Base-by-base conservation (phyloP, 73 alveolate genomes). In the Vitrella brassicaformis region DNA sequence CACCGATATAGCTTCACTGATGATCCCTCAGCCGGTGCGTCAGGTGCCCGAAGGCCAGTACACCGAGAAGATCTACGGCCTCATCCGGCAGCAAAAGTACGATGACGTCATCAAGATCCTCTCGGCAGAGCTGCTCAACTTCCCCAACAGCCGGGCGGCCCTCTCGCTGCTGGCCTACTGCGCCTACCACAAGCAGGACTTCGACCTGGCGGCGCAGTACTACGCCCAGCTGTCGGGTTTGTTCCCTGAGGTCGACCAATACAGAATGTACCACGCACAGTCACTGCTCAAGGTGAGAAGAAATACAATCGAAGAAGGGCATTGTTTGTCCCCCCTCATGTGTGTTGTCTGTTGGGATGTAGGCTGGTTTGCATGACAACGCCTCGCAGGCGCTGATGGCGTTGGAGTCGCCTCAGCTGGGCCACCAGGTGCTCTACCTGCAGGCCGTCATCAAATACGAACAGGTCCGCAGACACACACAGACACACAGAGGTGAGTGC, bases 211-310 rank as follows among this genome's bases (percentile, higher is more conserved):
- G 4, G 56, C 56, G 14, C 56, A 39, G 56, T 4, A 8, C 56
- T 39, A 39, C 14, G 56, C 56, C 22, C 4, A 4, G 4, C 56
- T 39, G 56, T 39, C 22, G 22, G 56, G 14, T 39, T 4, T 39
- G 56, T 39, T 4, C 56, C 56, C 56, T 0, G 84, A 83, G 67
- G 86, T 80, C 26, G 93, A 86, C 32, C 84, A 75, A 29, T 85
- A 85, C 81, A 88, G 75, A 80, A 68, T 88, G 66, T 85, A 88
- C 73, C 91, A 88, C 71, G 90, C 90, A 31, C 87, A 87, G 75
- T n/a, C 82, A 64, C 81, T 87, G n/a, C 78, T 77, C 80, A 86
- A n/a, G n/a, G n/a, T n/a, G n/a, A n/a, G n/a, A n/a, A n/a, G n/a
- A n/a, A n/a, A n/a, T n/a, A n/a, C n/a, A n/a, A n/a, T n/a, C n/a